Percentiles rank a stretch among this genome's conserved stretches.
These are phyloP conservation scores for Eucalyptus tenuipes DNA, from an alignment of 345 rosid species.

Conservation along the genomic window DNA sequence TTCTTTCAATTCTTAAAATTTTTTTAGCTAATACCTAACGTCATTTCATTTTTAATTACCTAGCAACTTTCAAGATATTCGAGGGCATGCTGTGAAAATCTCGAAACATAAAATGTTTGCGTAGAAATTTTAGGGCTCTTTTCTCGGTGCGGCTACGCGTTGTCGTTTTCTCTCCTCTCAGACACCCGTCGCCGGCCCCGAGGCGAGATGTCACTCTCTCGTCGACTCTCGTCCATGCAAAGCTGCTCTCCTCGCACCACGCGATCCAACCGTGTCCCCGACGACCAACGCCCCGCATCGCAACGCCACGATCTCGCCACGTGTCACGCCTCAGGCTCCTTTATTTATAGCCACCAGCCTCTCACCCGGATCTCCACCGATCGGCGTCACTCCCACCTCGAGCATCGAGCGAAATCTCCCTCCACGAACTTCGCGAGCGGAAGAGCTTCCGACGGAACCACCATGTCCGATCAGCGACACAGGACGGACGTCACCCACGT, in stretches of 20 bases:
- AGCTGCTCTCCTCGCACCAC: background rate
- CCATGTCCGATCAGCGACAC: conserved; percentile 4
- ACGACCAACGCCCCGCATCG: background rate
- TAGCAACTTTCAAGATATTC: background rate
- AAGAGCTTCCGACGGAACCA: background rate
- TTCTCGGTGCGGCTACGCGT: background rate
- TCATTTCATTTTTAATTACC: background rate
- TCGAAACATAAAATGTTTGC: background rate
- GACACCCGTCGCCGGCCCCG: background rate
- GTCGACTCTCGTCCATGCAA: background rate
- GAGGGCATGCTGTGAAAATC: background rate
- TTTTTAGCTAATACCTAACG: background rate
- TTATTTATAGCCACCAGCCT: background rate
- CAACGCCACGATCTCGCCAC: background rate
- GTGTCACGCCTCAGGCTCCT: background rate
- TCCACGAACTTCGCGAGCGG: background rate
- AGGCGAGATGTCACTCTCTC: background rate
- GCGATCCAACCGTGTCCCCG: background rate
- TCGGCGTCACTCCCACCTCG: background rate
- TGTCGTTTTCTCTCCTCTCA: background rate
- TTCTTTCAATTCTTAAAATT: background rate
- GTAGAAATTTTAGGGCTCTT: background rate
- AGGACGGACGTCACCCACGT: background rate
- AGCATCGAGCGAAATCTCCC: background rate
- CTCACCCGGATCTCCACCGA: background rate